A percentile compares a stretch with the other conserved stretches of the same genome.
phyloP scores from a whole-genome alignment of 2,329 filamentous ascomycete species.

The Endoconidiophora laricicola region DNA sequence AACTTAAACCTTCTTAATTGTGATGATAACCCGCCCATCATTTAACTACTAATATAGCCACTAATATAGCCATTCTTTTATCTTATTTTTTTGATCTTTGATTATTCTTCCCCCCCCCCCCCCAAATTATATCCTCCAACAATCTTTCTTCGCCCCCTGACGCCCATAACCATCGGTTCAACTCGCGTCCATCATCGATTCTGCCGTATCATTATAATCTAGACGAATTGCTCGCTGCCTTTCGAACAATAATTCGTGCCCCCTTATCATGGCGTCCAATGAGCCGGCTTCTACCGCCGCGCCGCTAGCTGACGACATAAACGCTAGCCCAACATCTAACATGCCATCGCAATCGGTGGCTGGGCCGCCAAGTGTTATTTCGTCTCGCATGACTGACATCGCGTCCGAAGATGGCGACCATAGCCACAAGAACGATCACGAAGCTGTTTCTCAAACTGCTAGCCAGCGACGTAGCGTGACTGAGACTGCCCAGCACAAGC shows the following conservation, averaged over 20 bases:
- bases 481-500: slow-evolving; percentile 20
- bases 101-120: no score
- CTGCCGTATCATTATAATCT: not conserved
- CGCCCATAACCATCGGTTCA: no score
- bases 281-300: slow-evolving; percentile 13
- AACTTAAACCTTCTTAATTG: no score
- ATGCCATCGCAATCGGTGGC: slow-evolving; percentile 26
- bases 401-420: slow-evolving; percentile 38
- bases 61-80: no score
- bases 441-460: slow-evolving; percentile 4
- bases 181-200: no score
- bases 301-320: not conserved
- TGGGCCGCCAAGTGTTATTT: slow-evolving; percentile 48
- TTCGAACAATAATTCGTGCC: no score
- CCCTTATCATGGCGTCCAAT: slow-evolving; percentile 23
- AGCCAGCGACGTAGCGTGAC: slow-evolving; percentile 7
- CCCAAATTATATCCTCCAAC: no score
- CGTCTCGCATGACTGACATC: slow-evolving; percentile 54
- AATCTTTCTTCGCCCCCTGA: no score
- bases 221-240: no score
- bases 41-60: no score
- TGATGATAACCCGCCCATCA: no score
- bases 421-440: slow-evolving; percentile 18
- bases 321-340: slow-evolving; percentile 17
- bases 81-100: no score